These are phyloP conservation scores for Fraxinus latifolia DNA, from an alignment of 305 asterid species.

Conservation along the genomic window DNA sequence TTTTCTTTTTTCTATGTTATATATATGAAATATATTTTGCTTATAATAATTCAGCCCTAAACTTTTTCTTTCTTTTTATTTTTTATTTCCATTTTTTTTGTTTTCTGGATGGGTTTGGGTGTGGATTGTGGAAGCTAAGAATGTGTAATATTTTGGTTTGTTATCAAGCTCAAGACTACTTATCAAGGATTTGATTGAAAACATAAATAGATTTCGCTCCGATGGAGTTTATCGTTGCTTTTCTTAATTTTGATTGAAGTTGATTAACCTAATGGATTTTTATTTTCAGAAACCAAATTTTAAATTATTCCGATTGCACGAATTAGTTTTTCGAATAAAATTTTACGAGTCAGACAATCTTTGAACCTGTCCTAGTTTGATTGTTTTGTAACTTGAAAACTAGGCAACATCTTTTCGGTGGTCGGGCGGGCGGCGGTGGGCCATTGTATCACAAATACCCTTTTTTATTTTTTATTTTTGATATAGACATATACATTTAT, in stretches of 20 bases:
- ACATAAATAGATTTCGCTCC: neutral
- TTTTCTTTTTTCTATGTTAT: neutral
- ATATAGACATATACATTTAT: neutral
- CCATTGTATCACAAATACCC: neutral
- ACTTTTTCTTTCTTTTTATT: neutral
- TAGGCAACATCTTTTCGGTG: neutral
- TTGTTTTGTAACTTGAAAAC: neutral
- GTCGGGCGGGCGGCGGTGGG: neutral
- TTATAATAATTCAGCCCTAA: neutral
- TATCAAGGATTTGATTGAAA: neutral
- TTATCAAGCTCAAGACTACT: neutral
- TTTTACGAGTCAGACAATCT: neutral
- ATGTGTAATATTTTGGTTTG: neutral
- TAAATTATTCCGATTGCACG: no score
- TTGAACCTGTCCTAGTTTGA: neutral
- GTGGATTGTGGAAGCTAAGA: neutral
- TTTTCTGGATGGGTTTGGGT: neutral
- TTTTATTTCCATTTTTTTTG: no score
- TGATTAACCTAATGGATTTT: neutral
- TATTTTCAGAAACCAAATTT: neutral
- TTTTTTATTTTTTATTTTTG: no score
- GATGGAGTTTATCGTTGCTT: neutral
- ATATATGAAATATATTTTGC: neutral
- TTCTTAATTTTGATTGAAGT: neutral
- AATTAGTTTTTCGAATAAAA: neutral